These are phyloP conservation scores for Herpetomonas tarakana DNA, from an alignment of 208 protist genomes.

Conservation along the genomic window DNA sequence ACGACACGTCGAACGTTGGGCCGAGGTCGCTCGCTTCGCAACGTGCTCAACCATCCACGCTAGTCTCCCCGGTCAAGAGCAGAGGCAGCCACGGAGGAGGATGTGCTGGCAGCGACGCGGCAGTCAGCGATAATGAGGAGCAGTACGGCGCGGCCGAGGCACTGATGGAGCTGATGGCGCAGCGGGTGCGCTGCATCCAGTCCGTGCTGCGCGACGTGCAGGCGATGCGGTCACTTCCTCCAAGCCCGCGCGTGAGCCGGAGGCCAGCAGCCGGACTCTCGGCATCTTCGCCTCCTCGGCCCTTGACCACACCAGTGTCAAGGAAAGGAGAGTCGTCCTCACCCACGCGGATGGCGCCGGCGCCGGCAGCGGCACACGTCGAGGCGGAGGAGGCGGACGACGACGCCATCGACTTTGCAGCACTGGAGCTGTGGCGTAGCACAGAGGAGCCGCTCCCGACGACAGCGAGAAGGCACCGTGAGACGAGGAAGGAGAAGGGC, in stretches of 20 bases:
- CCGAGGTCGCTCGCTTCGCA: not conserved
- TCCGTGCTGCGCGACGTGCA: conserved; percentile 24
- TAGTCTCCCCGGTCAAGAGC: too few relatives aligned
- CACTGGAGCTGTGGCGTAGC: conserved; percentile 38
- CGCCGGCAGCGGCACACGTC: not conserved
- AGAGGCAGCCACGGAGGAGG: too few relatives aligned
- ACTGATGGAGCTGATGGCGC: conserved; percentile 40
- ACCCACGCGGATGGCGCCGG: not conserved
- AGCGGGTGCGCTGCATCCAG: conserved; percentile 52
- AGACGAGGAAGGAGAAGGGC: not conserved
- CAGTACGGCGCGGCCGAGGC: conserved; percentile 2
- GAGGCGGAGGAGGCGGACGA: not conserved
- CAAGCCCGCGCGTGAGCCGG: not conserved
- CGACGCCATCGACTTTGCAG: not conserved
- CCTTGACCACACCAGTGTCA: too few relatives aligned
- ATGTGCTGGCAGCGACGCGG: too few relatives aligned
- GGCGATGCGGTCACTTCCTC: not conserved
- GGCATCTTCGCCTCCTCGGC: too few relatives aligned
- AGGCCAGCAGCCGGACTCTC: conserved; percentile 1
- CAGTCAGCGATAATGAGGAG: not conserved
- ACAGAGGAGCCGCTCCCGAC: conserved; percentile 33
- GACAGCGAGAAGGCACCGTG: not conserved
- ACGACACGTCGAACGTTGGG: not conserved
- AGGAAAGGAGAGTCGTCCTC: too few relatives aligned
- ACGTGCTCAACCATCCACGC: too few relatives aligned